These are phyloP conservation scores for Rhododendron griersonianum DNA, from an alignment of 148 eudicot genomes.

Conservation along the genomic window DNA sequence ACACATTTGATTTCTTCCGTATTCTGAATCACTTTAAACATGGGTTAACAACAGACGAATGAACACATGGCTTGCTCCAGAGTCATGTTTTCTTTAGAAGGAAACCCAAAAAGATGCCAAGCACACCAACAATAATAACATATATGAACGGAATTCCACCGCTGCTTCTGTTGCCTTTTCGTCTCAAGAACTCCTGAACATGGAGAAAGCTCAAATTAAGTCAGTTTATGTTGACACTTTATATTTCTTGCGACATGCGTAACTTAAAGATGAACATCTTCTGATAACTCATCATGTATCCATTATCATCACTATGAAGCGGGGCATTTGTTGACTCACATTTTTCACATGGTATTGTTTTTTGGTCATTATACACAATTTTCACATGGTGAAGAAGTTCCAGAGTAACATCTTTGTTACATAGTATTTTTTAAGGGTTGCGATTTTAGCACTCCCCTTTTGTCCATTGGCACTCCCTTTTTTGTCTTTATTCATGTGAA, in stretches of 20 bases:
- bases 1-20: slow-evolving; percentile 12
- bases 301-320: neutral
- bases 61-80: neutral
- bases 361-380: neutral
- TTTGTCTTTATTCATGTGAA: too few species aligned
- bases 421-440: too few species aligned
- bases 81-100: slow-evolving; percentile 42
- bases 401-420: neutral
- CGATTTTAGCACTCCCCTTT: too few species aligned
- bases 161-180: slow-evolving; percentile 31
- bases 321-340: neutral
- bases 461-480: too few species aligned
- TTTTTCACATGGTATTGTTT: neutral
- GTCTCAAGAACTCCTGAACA: slow-evolving; percentile 59
- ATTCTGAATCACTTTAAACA: slow-evolving; percentile 8
- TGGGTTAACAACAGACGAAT: neutral
- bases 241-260: neutral
- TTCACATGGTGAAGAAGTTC: neutral
- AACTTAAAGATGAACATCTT: neutral
- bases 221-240: neutral
- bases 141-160: slow-evolving; percentile 47
- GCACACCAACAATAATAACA: slow-evolving; percentile 46
- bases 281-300: neutral
- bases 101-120: slow-evolving; percentile 63
- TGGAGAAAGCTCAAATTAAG: neutral